Base-by-base conservation (phyloP, 345 rosid species). In the Sapria himalayana region DNA sequence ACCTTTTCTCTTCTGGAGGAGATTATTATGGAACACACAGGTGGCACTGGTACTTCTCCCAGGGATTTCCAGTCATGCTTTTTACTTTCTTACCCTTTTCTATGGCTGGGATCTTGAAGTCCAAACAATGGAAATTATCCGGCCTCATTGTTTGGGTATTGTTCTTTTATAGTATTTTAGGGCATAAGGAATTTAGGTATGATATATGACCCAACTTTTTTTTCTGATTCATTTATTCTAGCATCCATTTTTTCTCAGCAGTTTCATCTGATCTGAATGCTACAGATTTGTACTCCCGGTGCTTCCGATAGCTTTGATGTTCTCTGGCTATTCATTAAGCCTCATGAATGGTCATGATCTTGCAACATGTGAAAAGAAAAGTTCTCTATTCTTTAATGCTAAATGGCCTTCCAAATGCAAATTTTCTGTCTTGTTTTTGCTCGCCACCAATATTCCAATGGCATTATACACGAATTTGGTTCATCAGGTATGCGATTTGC, bases 1-100 rank as follows among this genome's bases (percentile, higher is more conserved):
- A 89, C 64, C 79, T 89, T 71, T 74, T 89, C 64, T 79, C 95
- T 47, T 64, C 95, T 5, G 95, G 98, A 2, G 86, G 93, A 43
- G 95, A 89, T 64, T 72, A 74, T 55, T 82, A 82, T 39, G 98
- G 98, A 64, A 89, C 93, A 59, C 95, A 89, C 61, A 59, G 68
- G 46, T 79, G 98, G 98, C 98, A 82, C 59, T 89, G 95, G 95
- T 89, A 89, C 75, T 76, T 79, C 69, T 65, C 74, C 57, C 91
- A 82, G 55, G 98, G 98, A 39, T 82, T 82, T 62, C 38, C 71
- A 11, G 86, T 67, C 56, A 89, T 82, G 92, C 61, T 79, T 50
- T 81, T 89, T 66, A 76, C 76, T 17, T 82, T 74, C 64, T 54
- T 73, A 47, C 98, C 93, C 23, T 73, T 72, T 57, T 60, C 70